A percentile compares a stretch with the other conserved stretches of the same genome.
phyloP scores from a whole-genome alignment of 495 filamentous ascomycete genomes.

The Barbatosphaeria neglecta region DNA sequence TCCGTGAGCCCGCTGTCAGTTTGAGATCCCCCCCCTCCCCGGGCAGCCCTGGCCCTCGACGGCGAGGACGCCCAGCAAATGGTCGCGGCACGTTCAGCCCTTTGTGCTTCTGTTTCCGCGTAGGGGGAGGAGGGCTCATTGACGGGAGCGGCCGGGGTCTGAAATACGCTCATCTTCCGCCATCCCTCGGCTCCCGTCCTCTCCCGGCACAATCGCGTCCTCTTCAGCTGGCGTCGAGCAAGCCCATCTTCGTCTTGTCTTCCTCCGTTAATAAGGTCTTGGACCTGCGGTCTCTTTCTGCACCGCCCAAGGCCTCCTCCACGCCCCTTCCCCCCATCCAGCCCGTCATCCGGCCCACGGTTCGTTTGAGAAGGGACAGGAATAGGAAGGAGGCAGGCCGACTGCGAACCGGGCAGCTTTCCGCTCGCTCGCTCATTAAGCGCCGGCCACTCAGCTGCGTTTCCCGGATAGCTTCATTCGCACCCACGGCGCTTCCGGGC shows the following conservation, averaged over 20 bases:
- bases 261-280: too few relatives aligned
- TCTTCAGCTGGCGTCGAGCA: too few relatives aligned
- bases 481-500: conserved; percentile 23
- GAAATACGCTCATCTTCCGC: neutral
- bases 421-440: conserved; percentile 11
- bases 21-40: neutral
- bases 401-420: neutral
- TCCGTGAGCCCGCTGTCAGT: conserved; percentile 3
- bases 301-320: too few relatives aligned
- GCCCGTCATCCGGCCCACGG: too few relatives aligned
- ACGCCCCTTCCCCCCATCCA: too few relatives aligned
- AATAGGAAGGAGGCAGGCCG: neutral
- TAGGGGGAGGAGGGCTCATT: neutral
- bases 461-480: conserved; percentile 2
- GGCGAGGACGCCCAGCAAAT: too few relatives aligned
- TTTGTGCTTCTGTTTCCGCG: neutral
- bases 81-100: neutral
- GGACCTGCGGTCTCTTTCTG: too few relatives aligned
- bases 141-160: neutral
- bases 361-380: too few relatives aligned
- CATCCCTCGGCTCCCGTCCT: too few relatives aligned
- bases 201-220: too few relatives aligned
- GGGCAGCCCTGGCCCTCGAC: neutral
- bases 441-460: conserved; percentile 18
- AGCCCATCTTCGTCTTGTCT: too few relatives aligned